These are phyloP conservation scores for Penicillium vulpinum DNA, from an alignment of 2,329 filamentous ascomycete species.

Conservation along the genomic window DNA sequence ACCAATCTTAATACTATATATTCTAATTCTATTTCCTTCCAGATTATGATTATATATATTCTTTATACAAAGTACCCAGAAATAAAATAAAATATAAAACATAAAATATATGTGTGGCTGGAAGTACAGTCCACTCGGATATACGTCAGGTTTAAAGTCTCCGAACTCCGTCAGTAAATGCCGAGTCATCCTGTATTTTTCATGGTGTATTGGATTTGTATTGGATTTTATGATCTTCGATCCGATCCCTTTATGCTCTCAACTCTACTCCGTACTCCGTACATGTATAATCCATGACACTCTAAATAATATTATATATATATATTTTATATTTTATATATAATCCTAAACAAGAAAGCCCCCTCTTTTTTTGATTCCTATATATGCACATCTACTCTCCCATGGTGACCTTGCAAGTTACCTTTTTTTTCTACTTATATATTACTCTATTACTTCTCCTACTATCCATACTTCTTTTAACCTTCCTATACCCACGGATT, in stretches of 20 bases:
- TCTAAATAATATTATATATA: too few relatives aligned
- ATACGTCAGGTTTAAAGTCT: constrained; percentile 19
- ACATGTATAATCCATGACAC: too few relatives aligned
- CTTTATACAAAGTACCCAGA: too few relatives aligned
- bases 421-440: neutral
- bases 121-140: constrained; percentile 21
- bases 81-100: too few relatives aligned
- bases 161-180: constrained; percentile 23
- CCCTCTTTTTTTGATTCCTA: neutral
- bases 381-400: constrained; percentile 4
- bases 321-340: too few relatives aligned
- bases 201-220: neutral
- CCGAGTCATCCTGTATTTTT: constrained; percentile 16
- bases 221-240: neutral
- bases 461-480: too few relatives aligned
- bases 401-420: neutral
- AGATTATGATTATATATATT: too few relatives aligned
- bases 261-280: too few relatives aligned
- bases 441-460: neutral
- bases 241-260: neutral
- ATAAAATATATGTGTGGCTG: constrained; percentile 3
- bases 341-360: constrained; percentile 11
- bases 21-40: too few relatives aligned
- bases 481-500: neutral
- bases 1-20: too few relatives aligned